Evolutionary conservation across 768 basidiomycete species (phyloP).

Genomic region (Pisolithus orientalis): DNA sequence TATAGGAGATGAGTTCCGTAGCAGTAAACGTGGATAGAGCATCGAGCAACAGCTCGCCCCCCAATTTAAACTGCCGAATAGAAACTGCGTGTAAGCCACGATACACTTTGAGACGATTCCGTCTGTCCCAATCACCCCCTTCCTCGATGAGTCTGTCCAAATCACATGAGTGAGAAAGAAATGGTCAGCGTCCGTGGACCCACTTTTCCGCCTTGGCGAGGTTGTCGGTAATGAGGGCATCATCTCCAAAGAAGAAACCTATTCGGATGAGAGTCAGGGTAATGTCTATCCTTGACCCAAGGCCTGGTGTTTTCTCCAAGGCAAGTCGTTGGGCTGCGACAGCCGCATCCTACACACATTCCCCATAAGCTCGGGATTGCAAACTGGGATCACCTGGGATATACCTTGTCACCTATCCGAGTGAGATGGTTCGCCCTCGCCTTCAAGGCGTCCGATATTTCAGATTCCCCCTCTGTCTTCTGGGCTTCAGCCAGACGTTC

Average conservation of each 20-base stretch:
- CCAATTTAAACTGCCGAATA: constrained; percentile 75
- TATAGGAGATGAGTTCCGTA: constrained; percentile 80
- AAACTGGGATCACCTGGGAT: constrained; percentile 24
- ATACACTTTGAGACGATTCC: constrained; percentile 33
- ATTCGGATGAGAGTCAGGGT: constrained; percentile 83
- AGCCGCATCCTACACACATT: constrained; percentile 61
- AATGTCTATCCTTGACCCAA: constrained; percentile 91
- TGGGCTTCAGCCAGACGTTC: constrained; percentile 78
- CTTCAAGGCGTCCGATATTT: constrained; percentile 80
- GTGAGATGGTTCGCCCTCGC: constrained; percentile 83
- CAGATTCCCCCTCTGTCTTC: constrained; percentile 84
- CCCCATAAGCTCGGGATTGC: constrained; percentile 10
- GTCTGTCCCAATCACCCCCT: constrained; percentile 97
- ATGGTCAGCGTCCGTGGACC: constrained; percentile 18
- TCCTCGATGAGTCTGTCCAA: constrained; percentile 73
- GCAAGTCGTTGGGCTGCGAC: constrained; percentile 78
- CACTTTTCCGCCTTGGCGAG: constrained; percentile 79
- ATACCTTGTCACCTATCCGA: constrained; percentile 47
- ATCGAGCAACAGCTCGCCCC: constrained; percentile 81
- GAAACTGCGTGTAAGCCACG: constrained; percentile 78
- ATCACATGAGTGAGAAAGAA: background rate
- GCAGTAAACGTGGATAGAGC: constrained; percentile 94
- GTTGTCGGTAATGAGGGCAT: constrained; percentile 60
- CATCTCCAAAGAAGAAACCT: constrained; percentile 84
- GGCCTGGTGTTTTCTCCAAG: constrained; percentile 84